Evolutionary conservation across 2,329 filamentous ascomycete genomes (phyloP).

Genomic region (Microdochium bolleyi): DNA sequence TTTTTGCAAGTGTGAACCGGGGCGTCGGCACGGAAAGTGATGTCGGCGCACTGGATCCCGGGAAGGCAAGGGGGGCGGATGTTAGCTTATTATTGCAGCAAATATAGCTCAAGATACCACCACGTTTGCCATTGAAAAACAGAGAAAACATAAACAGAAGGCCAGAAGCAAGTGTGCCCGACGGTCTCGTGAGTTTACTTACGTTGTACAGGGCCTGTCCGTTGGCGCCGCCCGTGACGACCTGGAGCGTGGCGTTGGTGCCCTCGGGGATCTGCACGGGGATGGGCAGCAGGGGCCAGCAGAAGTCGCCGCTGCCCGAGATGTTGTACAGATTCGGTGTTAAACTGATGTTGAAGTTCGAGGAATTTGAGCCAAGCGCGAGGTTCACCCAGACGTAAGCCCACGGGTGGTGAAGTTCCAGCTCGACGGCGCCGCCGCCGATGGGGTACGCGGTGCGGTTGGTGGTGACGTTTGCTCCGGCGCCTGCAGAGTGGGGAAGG

Average conservation of each 20-base stretch:
- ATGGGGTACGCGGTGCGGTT: constrained; percentile 47
- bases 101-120: no score
- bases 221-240: constrained; percentile 53
- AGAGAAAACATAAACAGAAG: no score
- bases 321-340: constrained; percentile 50
- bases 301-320: constrained; percentile 57
- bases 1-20: constrained; percentile 47
- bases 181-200: no score
- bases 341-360: constrained; percentile 63
- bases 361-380: constrained; percentile 39
- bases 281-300: constrained; percentile 50
- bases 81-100: no score
- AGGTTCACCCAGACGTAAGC: constrained; percentile 46
- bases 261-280: constrained; percentile 49
- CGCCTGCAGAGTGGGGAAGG: constrained; percentile 26
- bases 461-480: constrained; percentile 31
- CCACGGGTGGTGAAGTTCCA: constrained; percentile 44
- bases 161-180: no score
- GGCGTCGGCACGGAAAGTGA: constrained; percentile 52
- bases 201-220: constrained; percentile 61
- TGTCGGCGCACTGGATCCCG: constrained; percentile 61
- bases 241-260: constrained; percentile 58
- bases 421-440: constrained; percentile 36
- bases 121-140: no score
- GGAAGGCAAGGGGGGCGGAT: background rate